Evolutionary conservation across 2,329 filamentous ascomycete species (phyloP).

Genomic region (Neonectria punicea): DNA sequence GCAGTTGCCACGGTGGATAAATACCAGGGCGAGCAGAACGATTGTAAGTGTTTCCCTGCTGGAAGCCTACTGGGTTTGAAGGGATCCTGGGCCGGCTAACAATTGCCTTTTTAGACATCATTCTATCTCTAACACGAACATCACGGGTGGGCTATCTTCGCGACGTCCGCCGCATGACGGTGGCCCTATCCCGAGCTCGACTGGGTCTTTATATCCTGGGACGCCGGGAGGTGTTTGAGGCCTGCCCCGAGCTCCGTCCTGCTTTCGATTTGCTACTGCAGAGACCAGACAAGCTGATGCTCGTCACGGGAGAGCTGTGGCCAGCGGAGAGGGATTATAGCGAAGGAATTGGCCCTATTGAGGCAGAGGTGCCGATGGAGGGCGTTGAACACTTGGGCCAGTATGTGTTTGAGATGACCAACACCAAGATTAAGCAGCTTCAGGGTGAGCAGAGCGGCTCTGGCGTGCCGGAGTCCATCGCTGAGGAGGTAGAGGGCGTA

Average conservation of each 20-base stretch:
- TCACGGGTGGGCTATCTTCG: conserved; percentile 90
- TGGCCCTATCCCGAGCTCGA: conserved; percentile 91
- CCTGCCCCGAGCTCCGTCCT: conserved; percentile 85
- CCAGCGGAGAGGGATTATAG: conserved; percentile 68
- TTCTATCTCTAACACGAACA: conserved; percentile 91
- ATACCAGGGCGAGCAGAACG: conserved; percentile 99
- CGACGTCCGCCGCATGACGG: conserved; percentile 91
- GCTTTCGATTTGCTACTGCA: conserved; percentile 83
- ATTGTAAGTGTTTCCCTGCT: conserved; percentile 72
- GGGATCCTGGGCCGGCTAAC: conserved; percentile 33
- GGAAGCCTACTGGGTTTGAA: neutral
- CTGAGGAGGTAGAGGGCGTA: conserved; percentile 45
- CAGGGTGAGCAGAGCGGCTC: conserved; percentile 49
- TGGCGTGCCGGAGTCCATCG: conserved; percentile 32
- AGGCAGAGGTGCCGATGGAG: conserved; percentile 79
- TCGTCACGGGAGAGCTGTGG: conserved; percentile 89
- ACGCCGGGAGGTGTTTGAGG: conserved; percentile 86
- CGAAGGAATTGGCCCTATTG: conserved; percentile 55
- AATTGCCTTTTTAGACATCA: conserved; percentile 74
- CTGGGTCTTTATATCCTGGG: conserved; percentile 93
- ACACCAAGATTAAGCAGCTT: conserved; percentile 65
- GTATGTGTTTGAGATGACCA: conserved; percentile 97
- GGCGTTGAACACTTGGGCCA: conserved; percentile 93
- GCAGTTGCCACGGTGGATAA: conserved; percentile 96
- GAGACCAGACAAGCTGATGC: conserved; percentile 81